Conservation (phyloP, 805 yeast genomes). For the Sugiyamaella lignohabitans region DNA sequence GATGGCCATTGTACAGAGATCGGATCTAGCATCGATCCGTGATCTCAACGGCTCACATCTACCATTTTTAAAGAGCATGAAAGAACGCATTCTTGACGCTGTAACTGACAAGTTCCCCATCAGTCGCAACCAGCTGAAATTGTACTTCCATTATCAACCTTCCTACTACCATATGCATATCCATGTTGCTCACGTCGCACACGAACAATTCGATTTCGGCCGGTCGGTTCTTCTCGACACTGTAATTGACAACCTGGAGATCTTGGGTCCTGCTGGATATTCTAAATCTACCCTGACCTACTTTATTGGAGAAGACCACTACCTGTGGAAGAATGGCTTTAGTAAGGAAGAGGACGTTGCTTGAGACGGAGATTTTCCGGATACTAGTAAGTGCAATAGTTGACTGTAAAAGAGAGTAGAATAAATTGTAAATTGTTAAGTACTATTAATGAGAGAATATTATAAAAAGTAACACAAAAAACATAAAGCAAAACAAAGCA, state of each 20-base stretch:
- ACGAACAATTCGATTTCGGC: slow-evolving; percentile 69
- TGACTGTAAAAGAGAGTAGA: not conserved
- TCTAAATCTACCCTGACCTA: slow-evolving; percentile 53
- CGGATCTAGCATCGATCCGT: slow-evolving; percentile 65
- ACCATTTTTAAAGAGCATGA: slow-evolving; percentile 48
- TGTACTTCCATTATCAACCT: slow-evolving; percentile 84
- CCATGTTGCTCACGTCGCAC: slow-evolving; percentile 72
- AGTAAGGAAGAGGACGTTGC: not conserved
- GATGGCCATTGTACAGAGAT: slow-evolving; percentile 65
- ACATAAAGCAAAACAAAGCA: not conserved
- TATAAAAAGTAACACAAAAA: not conserved
- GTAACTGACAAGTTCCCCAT: slow-evolving; percentile 47
- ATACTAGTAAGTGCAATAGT: too few species aligned
- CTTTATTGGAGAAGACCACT: slow-evolving; percentile 69
- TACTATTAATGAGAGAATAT: too few species aligned
- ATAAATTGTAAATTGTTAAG: too few species aligned
- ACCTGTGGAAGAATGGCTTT: slow-evolving; percentile 46
- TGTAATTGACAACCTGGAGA: slow-evolving; percentile 61
- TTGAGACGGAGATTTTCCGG: too few species aligned
- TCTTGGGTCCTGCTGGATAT: slow-evolving; percentile 53
- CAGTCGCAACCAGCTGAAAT: slow-evolving; percentile 51
- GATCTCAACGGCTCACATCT: slow-evolving; percentile 61
- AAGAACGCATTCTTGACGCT: slow-evolving; percentile 39
- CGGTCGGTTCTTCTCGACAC: slow-evolving; percentile 79
- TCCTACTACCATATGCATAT: slow-evolving; percentile 93